These are phyloP conservation scores for Lipomyces sp. DNA, from an alignment of 805 yeast genomes.

Conservation along the genomic window DNA sequence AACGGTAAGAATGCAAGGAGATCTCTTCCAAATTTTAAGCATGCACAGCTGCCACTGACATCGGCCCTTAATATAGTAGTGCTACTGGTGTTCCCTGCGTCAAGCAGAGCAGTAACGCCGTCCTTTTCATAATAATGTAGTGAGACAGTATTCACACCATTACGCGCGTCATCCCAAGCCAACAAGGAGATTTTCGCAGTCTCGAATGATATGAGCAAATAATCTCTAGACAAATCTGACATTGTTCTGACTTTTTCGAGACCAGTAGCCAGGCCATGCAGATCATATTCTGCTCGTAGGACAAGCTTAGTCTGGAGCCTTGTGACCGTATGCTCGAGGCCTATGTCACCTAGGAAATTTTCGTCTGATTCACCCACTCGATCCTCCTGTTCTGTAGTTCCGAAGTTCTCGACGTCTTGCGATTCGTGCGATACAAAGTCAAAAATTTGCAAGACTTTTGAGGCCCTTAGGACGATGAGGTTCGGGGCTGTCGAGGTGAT, in stretches of 20 bases:
- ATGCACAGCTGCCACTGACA: slow-evolving; percentile 58
- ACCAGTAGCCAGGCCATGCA: slow-evolving; percentile 72
- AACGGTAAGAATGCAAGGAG: slow-evolving; percentile 75
- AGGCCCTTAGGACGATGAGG: slow-evolving; percentile 69
- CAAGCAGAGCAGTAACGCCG: slow-evolving; percentile 43
- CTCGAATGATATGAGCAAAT: slow-evolving; percentile 67
- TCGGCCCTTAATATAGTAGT: slow-evolving; percentile 61
- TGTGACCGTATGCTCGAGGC: slow-evolving; percentile 39
- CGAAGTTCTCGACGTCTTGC: slow-evolving; percentile 16
- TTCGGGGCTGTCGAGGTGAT: slow-evolving; percentile 48
- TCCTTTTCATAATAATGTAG: slow-evolving; percentile 85
- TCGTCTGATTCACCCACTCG: slow-evolving; percentile 25
- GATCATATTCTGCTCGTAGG: slow-evolving; percentile 65
- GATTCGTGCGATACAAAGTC: slow-evolving; percentile 47
- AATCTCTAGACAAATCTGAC: slow-evolving; percentile 58
- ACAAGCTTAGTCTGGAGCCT: slow-evolving; percentile 44
- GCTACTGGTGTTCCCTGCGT: slow-evolving; percentile 38
- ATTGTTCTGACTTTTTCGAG: slow-evolving; percentile 51
- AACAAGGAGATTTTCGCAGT: slow-evolving; percentile 78
- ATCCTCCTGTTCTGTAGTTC: slow-evolving; percentile 14
- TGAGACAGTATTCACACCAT: slow-evolving; percentile 70
- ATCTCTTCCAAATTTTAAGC: slow-evolving; percentile 62
- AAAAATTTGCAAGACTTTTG: slow-evolving; percentile 65
- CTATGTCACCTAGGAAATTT: slow-evolving; percentile 38
- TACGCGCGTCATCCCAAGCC: slow-evolving; percentile 64